A percentile compares a stretch with the other conserved stretches of the same genome.
These are phyloP conservation scores for Eucalyptus fibrosa DNA, from an alignment of 345 rosid genomes.

Conservation along the genomic window DNA sequence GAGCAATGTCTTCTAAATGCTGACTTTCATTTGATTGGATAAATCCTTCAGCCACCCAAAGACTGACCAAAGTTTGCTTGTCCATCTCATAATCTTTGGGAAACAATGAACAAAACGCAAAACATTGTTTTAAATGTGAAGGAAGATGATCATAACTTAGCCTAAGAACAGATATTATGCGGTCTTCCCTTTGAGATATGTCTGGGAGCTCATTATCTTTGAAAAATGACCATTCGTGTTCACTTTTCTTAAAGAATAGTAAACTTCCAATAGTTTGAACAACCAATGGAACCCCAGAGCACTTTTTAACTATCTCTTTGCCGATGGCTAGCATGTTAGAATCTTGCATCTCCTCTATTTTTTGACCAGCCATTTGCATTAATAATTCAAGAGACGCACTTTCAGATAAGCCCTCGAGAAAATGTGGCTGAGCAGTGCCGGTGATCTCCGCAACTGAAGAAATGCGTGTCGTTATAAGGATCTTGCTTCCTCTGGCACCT, in stretches of 20 bases:
- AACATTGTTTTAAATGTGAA: too few species aligned
- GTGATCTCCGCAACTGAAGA: rapidly evolving
- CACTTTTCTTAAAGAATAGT: rapidly evolving
- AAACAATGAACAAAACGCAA: too few species aligned
- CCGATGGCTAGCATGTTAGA: rapidly evolving
- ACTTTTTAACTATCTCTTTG: rapidly evolving
- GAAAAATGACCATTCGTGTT: rapidly evolving
- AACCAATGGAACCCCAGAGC: neutral
- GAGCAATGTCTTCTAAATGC: too few species aligned
- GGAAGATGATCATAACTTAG: too few species aligned
- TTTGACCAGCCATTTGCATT: neutral
- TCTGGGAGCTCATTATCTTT: neutral
- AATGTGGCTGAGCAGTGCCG: rapidly evolving
- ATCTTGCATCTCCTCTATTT: neutral
- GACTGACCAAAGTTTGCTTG: rapidly evolving
- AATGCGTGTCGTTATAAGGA: neutral
- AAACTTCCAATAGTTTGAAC: neutral
- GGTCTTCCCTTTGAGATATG: rapidly evolving
- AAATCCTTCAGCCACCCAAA: too few species aligned
- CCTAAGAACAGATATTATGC: rapidly evolving
- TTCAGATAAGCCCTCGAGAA: rapidly evolving
- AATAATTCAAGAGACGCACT: rapidly evolving
- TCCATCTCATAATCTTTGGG: too few species aligned
- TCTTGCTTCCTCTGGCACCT: neutral
- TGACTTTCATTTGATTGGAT: rapidly evolving